These are phyloP conservation scores for Vaucheria bursata DNA, from an alignment of 352 stramenopile species.

Conservation along the genomic window DNA sequence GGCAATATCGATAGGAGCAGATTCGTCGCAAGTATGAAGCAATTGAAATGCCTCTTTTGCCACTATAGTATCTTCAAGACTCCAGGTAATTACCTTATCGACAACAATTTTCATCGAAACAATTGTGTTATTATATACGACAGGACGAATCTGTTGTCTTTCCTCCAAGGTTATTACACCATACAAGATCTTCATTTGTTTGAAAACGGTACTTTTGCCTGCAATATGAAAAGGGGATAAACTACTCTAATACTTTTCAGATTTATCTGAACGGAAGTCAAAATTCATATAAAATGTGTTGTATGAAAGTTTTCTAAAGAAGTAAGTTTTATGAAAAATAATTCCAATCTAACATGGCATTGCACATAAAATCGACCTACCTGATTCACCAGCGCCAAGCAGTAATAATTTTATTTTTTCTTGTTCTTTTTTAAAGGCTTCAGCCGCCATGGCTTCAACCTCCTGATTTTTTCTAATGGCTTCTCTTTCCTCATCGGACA, in stretches of 20 bases:
- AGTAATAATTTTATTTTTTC: constrained; percentile 88
- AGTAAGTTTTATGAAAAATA: not conserved
- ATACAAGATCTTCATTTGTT: constrained; percentile 67
- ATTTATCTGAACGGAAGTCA: not conserved
- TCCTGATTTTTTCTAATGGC: not conserved
- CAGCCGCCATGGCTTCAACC: not conserved
- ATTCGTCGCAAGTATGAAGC: constrained; percentile 65
- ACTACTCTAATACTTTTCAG: not conserved
- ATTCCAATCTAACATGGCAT: not conserved
- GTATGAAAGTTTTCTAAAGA: not conserved
- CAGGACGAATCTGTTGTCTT: constrained; percentile 68
- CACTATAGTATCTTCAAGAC: constrained; percentile 17
- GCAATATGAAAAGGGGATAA: not conserved
- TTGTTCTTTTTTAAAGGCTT: constrained; percentile 4
- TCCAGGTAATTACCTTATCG: constrained; percentile 60
- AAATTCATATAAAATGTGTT: not conserved
- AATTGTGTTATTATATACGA: constrained; percentile 79
- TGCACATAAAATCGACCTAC: constrained; percentile 29
- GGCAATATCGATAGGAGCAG: constrained; percentile 72
- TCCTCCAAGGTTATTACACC: constrained; percentile 64
- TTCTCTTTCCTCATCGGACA: not conserved
- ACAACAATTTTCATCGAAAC: constrained; percentile 78
- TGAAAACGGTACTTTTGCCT: constrained; percentile 84
- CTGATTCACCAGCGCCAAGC: constrained; percentile 82
- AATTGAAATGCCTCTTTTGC: constrained; percentile 63